A percentile compares a stretch with the other conserved stretches of the same genome.
phyloP scores from a whole-genome alignment of 352 stramenopile genomes.

The Pythium aphanidermatum region DNA sequence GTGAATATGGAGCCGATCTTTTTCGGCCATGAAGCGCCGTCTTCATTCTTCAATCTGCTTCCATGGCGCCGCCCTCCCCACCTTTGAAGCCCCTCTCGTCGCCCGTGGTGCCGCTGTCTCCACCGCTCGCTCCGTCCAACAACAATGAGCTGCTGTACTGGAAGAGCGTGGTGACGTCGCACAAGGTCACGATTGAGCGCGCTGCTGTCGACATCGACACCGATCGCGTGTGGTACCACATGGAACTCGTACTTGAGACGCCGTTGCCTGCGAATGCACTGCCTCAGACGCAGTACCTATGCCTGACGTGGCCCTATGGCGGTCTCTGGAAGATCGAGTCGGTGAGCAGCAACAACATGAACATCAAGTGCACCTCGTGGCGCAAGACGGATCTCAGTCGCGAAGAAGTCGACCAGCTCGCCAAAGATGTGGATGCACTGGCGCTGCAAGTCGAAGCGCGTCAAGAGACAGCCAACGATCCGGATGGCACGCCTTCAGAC shows the following conservation, averaged over 20 bases:
- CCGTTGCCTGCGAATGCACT: conserved; percentile 27
- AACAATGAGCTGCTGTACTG: conserved; percentile 32
- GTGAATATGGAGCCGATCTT: too few relatives aligned
- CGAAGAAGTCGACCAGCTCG: conserved; percentile 6
- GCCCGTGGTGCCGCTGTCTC: not conserved
- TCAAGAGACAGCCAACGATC: not conserved
- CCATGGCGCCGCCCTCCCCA: too few relatives aligned
- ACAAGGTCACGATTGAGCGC: conserved; percentile 42
- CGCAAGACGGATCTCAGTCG: conserved; percentile 38
- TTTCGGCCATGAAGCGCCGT: too few relatives aligned
- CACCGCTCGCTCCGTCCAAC: not conserved
- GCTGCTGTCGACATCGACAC: conserved; percentile 46
- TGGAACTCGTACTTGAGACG: conserved; percentile 35
- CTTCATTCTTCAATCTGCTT: too few relatives aligned
- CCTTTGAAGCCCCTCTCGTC: not conserved
- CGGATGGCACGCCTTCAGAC: not conserved
- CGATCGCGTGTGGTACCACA: conserved; percentile 43
- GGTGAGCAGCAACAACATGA: conserved; percentile 25
- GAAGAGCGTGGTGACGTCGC: conserved; percentile 36
- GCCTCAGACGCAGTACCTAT: conserved; percentile 31
- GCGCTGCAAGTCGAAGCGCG: conserved; percentile 24
- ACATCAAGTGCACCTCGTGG: conserved; percentile 43
- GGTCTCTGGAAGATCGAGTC: conserved; percentile 54
- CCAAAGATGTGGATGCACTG: conserved; percentile 26
- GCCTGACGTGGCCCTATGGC: conserved; percentile 42